Percentiles rank a stretch among this genome's conserved stretches.
Conservation (phyloP, 768 basidiomycete species). For the Crassisporium funariophilum region DNA sequence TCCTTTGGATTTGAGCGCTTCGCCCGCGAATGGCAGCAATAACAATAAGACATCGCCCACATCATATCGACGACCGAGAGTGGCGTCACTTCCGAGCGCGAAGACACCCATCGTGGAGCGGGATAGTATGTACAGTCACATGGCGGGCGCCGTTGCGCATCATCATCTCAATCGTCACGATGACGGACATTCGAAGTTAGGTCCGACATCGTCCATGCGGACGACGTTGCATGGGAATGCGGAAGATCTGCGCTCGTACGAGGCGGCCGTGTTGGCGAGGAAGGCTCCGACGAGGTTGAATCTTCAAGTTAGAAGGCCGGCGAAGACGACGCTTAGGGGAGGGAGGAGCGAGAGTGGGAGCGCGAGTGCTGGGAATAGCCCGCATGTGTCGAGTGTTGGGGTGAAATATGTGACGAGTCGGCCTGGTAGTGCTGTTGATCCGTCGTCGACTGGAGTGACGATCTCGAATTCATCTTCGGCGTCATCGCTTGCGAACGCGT, state of each 20-base stretch:
- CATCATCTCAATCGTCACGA: conserved; percentile 18
- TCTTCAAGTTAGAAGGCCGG: conserved; percentile 45
- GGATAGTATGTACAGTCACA: conserved; percentile 19
- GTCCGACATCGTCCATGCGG: conserved; percentile 35
- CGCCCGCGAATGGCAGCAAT: too few species aligned
- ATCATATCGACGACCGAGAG: conserved; percentile 48
- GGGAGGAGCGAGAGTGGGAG: not conserved
- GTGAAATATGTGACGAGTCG: conserved; percentile 15
- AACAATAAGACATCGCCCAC: too few species aligned
- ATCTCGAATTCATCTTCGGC: conserved; percentile 37
- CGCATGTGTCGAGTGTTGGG: too few species aligned
- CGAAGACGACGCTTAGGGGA: conserved; percentile 7
- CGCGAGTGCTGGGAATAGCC: conserved; percentile 3
- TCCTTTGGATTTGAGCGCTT: too few species aligned
- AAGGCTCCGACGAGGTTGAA: conserved; percentile 62
- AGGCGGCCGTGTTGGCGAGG: conserved; percentile 74
- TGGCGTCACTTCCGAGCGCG: conserved; percentile 67
- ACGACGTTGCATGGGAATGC: conserved; percentile 41
- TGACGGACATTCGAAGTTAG: conserved; percentile 18
- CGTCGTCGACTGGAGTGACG: conserved; percentile 5
- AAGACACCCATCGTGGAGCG: conserved; percentile 58
- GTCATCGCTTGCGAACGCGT: conserved; percentile 44
- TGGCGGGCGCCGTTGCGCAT: conserved; percentile 11
- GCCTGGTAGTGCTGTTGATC: conserved; percentile 25
- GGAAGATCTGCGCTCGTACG: conserved; percentile 73